phyloP scores from a whole-genome alignment of 2,329 filamentous ascomycete genomes.

The Lecanicillium sp. region DNA sequence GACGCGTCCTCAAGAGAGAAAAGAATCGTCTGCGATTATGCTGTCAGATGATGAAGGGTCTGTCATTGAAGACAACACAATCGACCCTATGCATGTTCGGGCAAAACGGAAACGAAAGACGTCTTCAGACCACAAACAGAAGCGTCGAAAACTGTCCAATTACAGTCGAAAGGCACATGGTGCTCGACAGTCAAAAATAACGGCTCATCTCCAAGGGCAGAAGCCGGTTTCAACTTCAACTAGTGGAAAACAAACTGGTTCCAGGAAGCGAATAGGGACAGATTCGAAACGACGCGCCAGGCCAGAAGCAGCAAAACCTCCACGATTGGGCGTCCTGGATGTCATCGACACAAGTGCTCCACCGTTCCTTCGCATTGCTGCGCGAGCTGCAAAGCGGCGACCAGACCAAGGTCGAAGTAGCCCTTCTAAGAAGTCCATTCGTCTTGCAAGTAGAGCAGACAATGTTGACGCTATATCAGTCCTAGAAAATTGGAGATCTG shows the following conservation, averaged over 20 bases:
- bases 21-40: conserved; percentile 5
- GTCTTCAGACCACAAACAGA: too few relatives aligned
- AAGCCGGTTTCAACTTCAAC: too few relatives aligned
- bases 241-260: too few relatives aligned
- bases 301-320: too few relatives aligned
- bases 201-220: too few relatives aligned
- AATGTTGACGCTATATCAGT: conserved; percentile 48
- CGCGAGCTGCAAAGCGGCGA: conserved; percentile 43
- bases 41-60: conserved; percentile 24
- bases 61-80: conserved; percentile 40
- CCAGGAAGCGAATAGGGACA: too few relatives aligned
- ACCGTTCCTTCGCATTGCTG: conserved; percentile 52
- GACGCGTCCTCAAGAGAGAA: conserved; percentile 9
- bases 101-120: conserved; percentile 19
- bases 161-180: conserved; percentile 2
- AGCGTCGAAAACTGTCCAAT: too few relatives aligned
- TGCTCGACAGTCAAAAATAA: neutral
- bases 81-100: conserved; percentile 42
- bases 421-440: conserved; percentile 47
- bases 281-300: too few relatives aligned
- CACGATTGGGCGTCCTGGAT: conserved; percentile 52
- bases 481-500: conserved; percentile 47
- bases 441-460: conserved; percentile 51
- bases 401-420: conserved; percentile 44
- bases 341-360: conserved; percentile 45